Evolutionary conservation across 768 basidiomycete species (phyloP).

Genomic region (Ramaria rubella): DNA sequence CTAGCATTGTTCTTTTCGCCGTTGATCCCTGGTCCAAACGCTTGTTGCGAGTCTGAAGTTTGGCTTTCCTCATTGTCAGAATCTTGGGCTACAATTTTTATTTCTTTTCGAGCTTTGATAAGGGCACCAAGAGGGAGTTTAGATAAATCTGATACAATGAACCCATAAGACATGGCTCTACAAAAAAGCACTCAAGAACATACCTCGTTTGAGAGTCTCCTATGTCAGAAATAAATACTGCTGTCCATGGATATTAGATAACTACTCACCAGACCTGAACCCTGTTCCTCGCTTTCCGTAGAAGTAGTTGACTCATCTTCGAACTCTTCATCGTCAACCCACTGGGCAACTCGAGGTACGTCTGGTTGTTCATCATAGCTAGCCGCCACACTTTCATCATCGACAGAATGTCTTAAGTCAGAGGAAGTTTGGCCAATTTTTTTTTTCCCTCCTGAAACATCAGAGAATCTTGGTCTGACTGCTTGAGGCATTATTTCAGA

Average conservation of each 20-base stretch:
- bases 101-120: slow-evolving; percentile 53
- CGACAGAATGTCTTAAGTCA: not conserved
- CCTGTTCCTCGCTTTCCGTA: slow-evolving; percentile 14
- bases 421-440: not conserved
- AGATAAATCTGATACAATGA: slow-evolving; percentile 42
- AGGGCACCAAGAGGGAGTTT: slow-evolving; percentile 58
- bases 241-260: not conserved
- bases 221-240: not conserved
- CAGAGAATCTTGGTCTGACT: too few species aligned
- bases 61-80: slow-evolving; percentile 31
- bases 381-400: not conserved
- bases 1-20: slow-evolving; percentile 26
- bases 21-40: slow-evolving; percentile 17
- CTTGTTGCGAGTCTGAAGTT: slow-evolving; percentile 15
- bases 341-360: slow-evolving; percentile 53
- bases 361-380: slow-evolving; percentile 31
- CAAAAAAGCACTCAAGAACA: not conserved
- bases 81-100: slow-evolving; percentile 33
- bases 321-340: slow-evolving; percentile 44
- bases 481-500: too few species aligned
- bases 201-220: slow-evolving; percentile 8
- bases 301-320: slow-evolving; percentile 11
- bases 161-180: not conserved
- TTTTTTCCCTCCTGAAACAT: too few species aligned
- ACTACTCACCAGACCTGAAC: slow-evolving; percentile 12